Base-by-base conservation (phyloP, 2,329 filamentous ascomycete species). In the Fusarium sp. region DNA sequence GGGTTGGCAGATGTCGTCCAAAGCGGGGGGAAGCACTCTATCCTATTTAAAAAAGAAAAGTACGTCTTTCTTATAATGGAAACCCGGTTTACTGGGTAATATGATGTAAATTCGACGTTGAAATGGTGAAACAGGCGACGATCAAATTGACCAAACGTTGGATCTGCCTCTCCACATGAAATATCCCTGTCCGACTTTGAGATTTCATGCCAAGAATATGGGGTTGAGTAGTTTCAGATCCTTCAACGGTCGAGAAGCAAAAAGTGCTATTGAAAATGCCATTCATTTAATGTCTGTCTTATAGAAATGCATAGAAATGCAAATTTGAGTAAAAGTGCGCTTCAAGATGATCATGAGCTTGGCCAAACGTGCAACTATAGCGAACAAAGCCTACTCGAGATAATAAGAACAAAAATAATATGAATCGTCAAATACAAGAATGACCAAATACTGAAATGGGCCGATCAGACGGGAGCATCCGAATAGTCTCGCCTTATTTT, bases 121-220 rank as follows among this genome's bases (percentile, higher is more conserved):
- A 29, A 29, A 50, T 13, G 42, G 37, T 66, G 37, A 69, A 42
- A 29, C 22, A 61, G 37, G 64, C 38, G 45, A 56, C 61, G 70
- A 70, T 63, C 57, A 52, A 20, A 34, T 35, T 29, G 31, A 10
- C 70, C 62, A 58, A 45, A 35, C 18, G 29, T 38, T 38, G 56
- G 35, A 37, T 37, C 34, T 14, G n/a, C 20, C 56, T 29, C 56
- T 38, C 56, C 56, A 58, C 56, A 58, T 58, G 56, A 22, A 24
- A 37, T 52, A 73, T 71, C 70, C 67, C 64, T 73, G 70, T 40
- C 31, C 31, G 20, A 22, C 52, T 24, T 37, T 57, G 52, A 57
- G 52, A 57, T 37, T 24, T 47, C n/a, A 3, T 16, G 52, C 42
- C 67, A 50, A 70, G 45, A 71, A 47, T 57, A 37, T 20, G 16